Base-by-base conservation (phyloP, 441 rosid genomes). In the Monsonia emarginata region DNA sequence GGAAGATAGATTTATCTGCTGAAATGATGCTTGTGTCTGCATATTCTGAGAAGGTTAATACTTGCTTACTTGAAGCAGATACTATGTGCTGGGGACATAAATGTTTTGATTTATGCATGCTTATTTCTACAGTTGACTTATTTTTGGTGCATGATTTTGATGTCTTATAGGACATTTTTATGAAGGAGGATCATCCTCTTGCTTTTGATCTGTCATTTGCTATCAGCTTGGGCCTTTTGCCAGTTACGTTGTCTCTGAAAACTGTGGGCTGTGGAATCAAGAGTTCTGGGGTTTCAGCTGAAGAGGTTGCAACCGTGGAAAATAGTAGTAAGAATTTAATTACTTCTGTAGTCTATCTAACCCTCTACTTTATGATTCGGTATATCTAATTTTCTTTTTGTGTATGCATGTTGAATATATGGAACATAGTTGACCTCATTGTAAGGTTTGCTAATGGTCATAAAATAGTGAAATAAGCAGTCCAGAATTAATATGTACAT, bases 161-260 rank as follows among this genome's bases (percentile, higher is more conserved):
- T 80, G 52, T 65, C 73, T 52, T 81, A 73, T 88, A 94, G 97
- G 91, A 85, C 19, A 58, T 84, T 59, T 67, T 82, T 75, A 59
- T 91, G 81, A 78, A 81, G 74, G 99, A 94, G 85, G 88, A 91
- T 81, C 99, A 94, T 78, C 90, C 99, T 68, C 85, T 94, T 72
- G 90, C 85, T 68, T 80, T 85, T 77, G 89, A 85, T 77, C 68
- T 94, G 62, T 84, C 96, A 38, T 89, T 94, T 76, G 82, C 86
- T 61, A 75, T 81, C 64, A 89, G 97, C 83, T 80, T 91, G 71
- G 99, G 96, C 73, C 89, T 91, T 75, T 70, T 94, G 78, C 99
- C 99, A 24, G 74, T 74, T 73, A 75, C 85, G 3, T 38, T 94
- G 68, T 86, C 97, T 27, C 81, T 94, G 79, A 80, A 78, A 70